These are phyloP conservation scores for Hypoxylon fuscum DNA, from an alignment of 495 filamentous ascomycete species.

Conservation along the genomic window DNA sequence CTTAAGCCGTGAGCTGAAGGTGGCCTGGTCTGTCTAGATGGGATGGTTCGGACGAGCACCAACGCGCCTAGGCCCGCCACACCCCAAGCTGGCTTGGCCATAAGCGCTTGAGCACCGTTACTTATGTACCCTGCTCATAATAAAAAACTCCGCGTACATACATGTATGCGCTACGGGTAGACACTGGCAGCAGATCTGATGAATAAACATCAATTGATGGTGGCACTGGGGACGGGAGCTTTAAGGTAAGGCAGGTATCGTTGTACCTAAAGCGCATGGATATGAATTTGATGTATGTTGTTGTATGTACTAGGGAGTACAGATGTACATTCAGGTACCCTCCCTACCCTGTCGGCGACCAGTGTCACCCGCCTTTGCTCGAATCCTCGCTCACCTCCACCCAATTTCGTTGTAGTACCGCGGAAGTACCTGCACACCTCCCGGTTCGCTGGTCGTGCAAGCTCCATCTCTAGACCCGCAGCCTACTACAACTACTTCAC, in stretches of 20 bases:
- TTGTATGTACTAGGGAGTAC: too few relatives aligned
- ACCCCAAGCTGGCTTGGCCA: slow-evolving; percentile 15
- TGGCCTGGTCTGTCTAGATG: too few relatives aligned
- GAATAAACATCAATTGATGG: slow-evolving; percentile 32
- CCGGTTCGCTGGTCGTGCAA: slow-evolving; percentile 42
- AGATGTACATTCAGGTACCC: slow-evolving; percentile 36
- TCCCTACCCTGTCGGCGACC: slow-evolving; percentile 36
- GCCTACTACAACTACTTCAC: slow-evolving; percentile 42
- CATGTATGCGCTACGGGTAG: slow-evolving; percentile 35
- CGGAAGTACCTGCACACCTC: slow-evolving; percentile 44
- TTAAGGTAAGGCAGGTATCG: too few relatives aligned
- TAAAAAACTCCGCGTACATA: slow-evolving; percentile 31
- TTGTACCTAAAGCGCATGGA: too few relatives aligned
- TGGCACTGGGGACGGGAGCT: neutral
- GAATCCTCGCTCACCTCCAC: slow-evolving; percentile 41
- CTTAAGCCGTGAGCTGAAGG: too few relatives aligned
- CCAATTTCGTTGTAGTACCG: slow-evolving; percentile 43
- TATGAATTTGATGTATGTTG: too few relatives aligned
- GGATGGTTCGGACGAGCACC: too few relatives aligned
- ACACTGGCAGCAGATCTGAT: slow-evolving; percentile 30
- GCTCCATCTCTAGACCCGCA: slow-evolving; percentile 36
- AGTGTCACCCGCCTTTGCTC: slow-evolving; percentile 41
- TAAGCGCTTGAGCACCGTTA: slow-evolving; percentile 27
- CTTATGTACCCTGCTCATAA: slow-evolving; percentile 31
- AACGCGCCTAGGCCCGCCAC: slow-evolving; percentile 32